Conservation (phyloP, 345 rosid species). For the Brassica incana region DNA sequence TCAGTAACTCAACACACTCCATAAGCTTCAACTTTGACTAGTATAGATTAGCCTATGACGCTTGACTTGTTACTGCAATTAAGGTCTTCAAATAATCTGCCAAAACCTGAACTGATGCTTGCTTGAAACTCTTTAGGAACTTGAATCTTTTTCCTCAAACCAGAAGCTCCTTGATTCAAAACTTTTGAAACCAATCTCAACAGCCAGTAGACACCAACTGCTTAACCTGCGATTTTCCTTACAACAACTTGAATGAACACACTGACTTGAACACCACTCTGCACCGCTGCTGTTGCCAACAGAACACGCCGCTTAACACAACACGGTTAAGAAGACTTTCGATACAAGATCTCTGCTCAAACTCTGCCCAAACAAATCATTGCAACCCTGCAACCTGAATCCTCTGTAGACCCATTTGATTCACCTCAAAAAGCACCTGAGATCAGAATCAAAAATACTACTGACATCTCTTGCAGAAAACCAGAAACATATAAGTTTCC, state of each 20-base stretch:
- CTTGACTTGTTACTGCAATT: not conserved
- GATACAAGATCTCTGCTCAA: not conserved
- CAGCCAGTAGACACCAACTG: not conserved
- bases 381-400: not conserved
- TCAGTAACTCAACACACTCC: not conserved
- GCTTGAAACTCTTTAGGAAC: not conserved
- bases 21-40: too few relatives aligned
- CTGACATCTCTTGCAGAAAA: not conserved
- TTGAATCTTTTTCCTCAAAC: not conserved
- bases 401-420: not conserved
- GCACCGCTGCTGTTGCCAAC: not conserved
- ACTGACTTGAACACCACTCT: not conserved
- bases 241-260: not conserved
- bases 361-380: not conserved
- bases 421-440: not conserved
- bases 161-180: not conserved
- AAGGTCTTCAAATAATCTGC: not conserved
- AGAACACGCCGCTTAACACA: not conserved
- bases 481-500: not conserved
- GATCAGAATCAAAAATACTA: not conserved
- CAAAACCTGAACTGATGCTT: not conserved
- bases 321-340: conserved; percentile 1
- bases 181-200: not conserved
- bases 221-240: not conserved
- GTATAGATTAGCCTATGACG: too few relatives aligned